phyloP scores from a whole-genome alignment of 1,284 basidiomycete genomes.

The Boletus semigastroideus region DNA sequence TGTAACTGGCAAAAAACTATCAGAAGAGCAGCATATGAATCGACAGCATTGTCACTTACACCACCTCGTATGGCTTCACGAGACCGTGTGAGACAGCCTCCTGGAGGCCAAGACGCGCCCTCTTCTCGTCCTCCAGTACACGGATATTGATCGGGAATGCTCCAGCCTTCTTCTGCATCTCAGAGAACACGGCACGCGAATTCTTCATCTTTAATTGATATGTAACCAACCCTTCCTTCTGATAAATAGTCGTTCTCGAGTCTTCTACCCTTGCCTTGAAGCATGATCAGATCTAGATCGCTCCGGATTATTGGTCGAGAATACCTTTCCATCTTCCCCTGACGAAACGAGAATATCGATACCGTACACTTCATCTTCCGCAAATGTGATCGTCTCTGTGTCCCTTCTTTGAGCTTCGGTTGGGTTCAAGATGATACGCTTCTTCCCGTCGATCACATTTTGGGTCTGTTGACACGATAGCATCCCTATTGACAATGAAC shows the following conservation, averaged over 20 bases:
- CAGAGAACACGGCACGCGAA: conserved; percentile 90
- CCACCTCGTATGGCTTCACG: conserved; percentile 87
- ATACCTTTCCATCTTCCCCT: conserved; percentile 84
- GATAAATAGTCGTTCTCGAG: conserved; percentile 90
- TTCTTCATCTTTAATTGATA: conserved; percentile 99
- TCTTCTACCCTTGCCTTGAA: conserved; percentile 81
- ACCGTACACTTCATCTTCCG: conserved; percentile 95
- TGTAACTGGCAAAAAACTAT: conserved; percentile 53
- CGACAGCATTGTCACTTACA: conserved; percentile 49
- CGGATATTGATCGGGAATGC: conserved; percentile 98
- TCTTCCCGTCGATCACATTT: conserved; percentile 96
- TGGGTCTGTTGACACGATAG: conserved; percentile 89
- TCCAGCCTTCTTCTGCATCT: conserved; percentile 97
- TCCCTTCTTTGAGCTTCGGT: conserved; percentile 81
- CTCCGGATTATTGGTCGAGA: conserved; percentile 6
- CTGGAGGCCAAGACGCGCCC: conserved; percentile 91
- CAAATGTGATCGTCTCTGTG: conserved; percentile 81
- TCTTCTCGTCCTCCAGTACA: conserved; percentile 92
- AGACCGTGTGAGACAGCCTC: conserved; percentile 94
- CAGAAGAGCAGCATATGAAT: conserved; percentile 2
- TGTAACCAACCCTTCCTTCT: conserved; percentile 82
- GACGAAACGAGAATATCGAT: conserved; percentile 93
- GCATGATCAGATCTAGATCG: conserved; percentile 4
- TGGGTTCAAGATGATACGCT: conserved; percentile 92
- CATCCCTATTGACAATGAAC: conserved; percentile 58